Base-by-base conservation (phyloP, 352 stramenopile genomes). In the Pythium rishiriense region DNA sequence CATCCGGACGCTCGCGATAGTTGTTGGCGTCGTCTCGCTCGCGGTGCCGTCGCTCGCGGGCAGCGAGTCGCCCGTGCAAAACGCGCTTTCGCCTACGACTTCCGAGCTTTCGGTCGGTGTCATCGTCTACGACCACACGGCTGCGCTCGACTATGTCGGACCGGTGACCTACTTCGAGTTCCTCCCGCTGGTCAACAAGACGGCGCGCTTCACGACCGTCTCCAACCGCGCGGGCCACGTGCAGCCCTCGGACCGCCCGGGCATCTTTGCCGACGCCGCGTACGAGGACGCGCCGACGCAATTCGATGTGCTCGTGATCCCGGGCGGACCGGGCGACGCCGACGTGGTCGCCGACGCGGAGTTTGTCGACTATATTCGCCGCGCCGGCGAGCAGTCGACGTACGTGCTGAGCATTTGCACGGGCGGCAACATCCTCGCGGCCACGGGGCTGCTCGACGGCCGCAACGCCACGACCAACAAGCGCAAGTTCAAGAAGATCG, bases 401-500 rank as follows among this genome's bases (percentile, higher is more conserved):
- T 49, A 70, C 47, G 75, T 88, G 51, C 49, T 88, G 41, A 76
- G 58, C 6, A 69, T 88, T 51, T 88, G 79, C 64, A 86, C 79
- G 28, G 79, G 79, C 3, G 74, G 67, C 5, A 58, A 63, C 0
- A 74, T 86, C 45, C 61, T 86, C 39, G 77, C 73, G 21, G 50
- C 68, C 15, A 75, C 67, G 14, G 79, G 77, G 8, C 64, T 85
- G 14, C 46, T 88, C 31, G 76, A 86, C 48, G 73, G 65, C n/a
- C 72, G 69, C 31, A 55, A 52, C 37, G 77, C 79, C 26, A 88
- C 79, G n/a, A 86, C 79, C 55, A 88, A 88, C 73, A 88, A 88
- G 53, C 57, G 74, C 28, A 64, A 62, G 47, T 86, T 78, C 57
- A 37, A 73, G 12, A 49, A 66, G 7, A 70, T 88, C 26, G 56